These are phyloP conservation scores for Chlamydomonas reinhardtii DNA, from an alignment of 163 green algal genomes.

Conservation along the genomic window DNA sequence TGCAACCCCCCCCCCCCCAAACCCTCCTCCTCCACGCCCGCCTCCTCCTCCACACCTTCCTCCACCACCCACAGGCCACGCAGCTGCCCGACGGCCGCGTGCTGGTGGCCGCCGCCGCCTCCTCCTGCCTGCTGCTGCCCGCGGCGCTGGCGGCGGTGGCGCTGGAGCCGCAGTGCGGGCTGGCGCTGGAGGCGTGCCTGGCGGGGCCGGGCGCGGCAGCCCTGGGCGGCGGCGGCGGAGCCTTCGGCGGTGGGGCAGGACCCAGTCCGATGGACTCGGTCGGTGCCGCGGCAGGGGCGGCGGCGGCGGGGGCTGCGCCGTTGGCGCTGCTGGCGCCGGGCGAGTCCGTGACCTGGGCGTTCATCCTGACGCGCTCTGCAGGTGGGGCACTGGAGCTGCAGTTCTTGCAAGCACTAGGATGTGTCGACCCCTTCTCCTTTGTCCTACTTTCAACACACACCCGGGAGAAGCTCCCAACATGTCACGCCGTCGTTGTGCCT, in stretches of 20 bases:
- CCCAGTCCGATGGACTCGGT: too few relatives aligned
- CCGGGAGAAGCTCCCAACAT: too few relatives aligned
- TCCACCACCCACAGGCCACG: slow-evolving; percentile 16
- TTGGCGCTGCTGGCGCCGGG: slow-evolving; percentile 18
- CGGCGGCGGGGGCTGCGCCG: neutral
- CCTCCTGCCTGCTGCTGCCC: slow-evolving; percentile 16
- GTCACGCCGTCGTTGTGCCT: too few relatives aligned
- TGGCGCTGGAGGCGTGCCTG: neutral
- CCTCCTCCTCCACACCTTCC: neutral
- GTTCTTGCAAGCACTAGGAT: too few relatives aligned
- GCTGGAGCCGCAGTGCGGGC: slow-evolving; percentile 43
- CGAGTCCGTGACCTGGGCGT: neutral
- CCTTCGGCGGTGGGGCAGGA: too few relatives aligned
- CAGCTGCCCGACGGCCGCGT: slow-evolving; percentile 36
- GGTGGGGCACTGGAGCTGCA: neutral
- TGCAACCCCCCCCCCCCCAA: too few relatives aligned
- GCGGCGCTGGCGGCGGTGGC: slow-evolving; percentile 5
- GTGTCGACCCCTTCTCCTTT: too few relatives aligned
- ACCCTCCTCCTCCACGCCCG: too few relatives aligned
- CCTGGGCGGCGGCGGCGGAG: too few relatives aligned
- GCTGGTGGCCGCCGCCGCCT: neutral
- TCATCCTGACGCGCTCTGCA: neutral
- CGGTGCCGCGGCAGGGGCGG: neutral
- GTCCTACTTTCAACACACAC: too few relatives aligned
- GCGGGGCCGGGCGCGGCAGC: neutral